Base-by-base conservation (phyloP, 768 basidiomycete genomes). In the Leccinum arenicola region DNA sequence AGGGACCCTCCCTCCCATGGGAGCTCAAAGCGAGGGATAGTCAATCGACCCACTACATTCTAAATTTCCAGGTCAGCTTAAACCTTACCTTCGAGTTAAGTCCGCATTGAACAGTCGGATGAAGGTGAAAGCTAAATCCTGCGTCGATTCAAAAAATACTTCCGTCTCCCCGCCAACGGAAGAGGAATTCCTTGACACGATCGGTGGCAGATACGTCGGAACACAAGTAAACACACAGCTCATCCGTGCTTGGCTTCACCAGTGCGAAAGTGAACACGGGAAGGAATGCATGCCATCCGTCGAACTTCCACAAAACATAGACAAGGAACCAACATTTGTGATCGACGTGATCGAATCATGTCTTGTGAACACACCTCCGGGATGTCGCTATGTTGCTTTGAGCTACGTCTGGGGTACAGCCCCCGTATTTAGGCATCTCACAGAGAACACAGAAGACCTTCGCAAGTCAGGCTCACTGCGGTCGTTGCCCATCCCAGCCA, bases 361-460 rank as follows among this genome's bases (percentile, higher is more conserved):
- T 51, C 49, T 67, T 12, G 64, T 63, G 43, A 43, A 57, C 1
- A 59, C 58, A 14, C 62, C 67, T 6, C 17, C 58, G 6, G 31
- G 11, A 14, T 71, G 60, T 43, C 70, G 70, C 17, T 70, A 72
- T n/a, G 31, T 65, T 29, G 50, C 69, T 45, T 50, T 70, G 15
- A 68, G 68, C 58, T 70, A 70, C 40, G 57, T 66, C 23, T 68
- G 61, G 68, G 68, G 68, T 10, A 51, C 10, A 15, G 27, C 55
- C 7, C 17, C 43, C 0, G 59, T 68, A 6, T 55, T 62, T 57
- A 58, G 5, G 6, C 65, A 65, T 55, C 60, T 61, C 48, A 25
- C 8, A 21, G 50, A 57, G 17, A 53, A 58, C 27, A 58, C 54
- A n/a, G 49, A 31, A 48, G 21, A 54, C 10, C 50, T 67, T 21